These are phyloP conservation scores for Hibiscus trionum DNA, from an alignment of 345 rosid species.

Conservation along the genomic window DNA sequence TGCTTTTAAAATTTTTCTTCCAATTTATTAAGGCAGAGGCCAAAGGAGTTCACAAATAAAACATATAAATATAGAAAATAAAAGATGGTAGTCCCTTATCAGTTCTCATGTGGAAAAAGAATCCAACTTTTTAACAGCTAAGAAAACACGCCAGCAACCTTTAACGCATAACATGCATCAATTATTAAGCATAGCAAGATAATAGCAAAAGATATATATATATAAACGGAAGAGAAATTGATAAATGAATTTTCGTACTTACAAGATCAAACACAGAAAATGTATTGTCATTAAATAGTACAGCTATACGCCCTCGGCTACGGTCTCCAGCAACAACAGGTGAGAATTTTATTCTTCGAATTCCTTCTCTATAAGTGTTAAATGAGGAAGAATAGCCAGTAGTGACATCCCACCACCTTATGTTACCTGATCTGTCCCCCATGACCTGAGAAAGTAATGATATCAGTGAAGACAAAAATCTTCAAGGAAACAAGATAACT, in stretches of 20 bases:
- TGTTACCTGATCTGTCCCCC: slow-evolving; percentile 75
- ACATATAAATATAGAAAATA: not conserved
- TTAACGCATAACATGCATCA: not conserved
- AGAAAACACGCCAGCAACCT: not conserved
- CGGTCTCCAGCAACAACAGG: slow-evolving; percentile 91
- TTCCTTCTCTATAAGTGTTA: slow-evolving; percentile 84
- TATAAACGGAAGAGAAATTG: not conserved
- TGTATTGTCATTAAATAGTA: slow-evolving; percentile 88
- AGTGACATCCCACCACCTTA: slow-evolving; percentile 99
- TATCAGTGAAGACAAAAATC: slow-evolving; percentile 15
- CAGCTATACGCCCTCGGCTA: slow-evolving; percentile 93
- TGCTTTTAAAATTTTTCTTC: not conserved
- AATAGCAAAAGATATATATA: not conserved
- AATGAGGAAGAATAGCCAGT: slow-evolving; percentile 95
- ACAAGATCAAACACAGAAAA: slow-evolving; percentile 94
- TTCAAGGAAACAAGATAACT: slow-evolving; percentile 9
- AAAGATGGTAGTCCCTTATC: not conserved
- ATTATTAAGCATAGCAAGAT: not conserved
- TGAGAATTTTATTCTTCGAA: slow-evolving; percentile 88
- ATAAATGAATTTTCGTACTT: slow-evolving; percentile 24
- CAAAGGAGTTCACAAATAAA: not conserved
- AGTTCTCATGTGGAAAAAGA: not conserved
- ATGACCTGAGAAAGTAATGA: slow-evolving; percentile 40
- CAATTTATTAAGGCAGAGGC: not conserved
- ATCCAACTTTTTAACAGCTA: not conserved